Evolutionary conservation across 2,329 filamentous ascomycete genomes (phyloP).

Genomic region (Fusarium sp.): DNA sequence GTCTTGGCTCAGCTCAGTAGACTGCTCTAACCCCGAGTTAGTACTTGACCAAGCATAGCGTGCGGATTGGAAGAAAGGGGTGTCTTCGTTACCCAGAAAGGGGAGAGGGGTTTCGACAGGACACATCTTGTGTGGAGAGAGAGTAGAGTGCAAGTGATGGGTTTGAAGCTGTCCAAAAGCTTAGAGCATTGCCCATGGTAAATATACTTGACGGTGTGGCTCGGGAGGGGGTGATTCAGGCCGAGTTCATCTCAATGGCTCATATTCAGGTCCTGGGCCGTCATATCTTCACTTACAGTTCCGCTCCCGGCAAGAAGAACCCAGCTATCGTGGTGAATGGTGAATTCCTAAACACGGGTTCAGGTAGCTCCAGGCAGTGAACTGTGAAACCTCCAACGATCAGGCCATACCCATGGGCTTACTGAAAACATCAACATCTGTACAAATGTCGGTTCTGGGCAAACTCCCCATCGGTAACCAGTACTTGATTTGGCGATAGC

Average conservation of each 20-base stretch:
- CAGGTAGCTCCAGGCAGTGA: background rate
- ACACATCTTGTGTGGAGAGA: conserved; percentile 2
- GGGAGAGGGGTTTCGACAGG: background rate
- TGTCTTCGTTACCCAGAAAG: background rate
- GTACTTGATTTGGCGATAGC: too few species aligned
- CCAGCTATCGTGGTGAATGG: background rate
- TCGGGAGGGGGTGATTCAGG: background rate
- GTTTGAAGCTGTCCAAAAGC: background rate
- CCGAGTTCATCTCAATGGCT: background rate
- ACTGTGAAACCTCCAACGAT: background rate
- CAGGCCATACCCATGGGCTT: background rate
- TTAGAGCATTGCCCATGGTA: background rate
- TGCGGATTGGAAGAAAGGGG: background rate
- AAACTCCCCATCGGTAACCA: too few species aligned
- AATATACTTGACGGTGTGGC: background rate
- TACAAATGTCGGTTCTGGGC: too few species aligned
- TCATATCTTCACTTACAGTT: background rate
- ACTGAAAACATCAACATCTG: too few species aligned
- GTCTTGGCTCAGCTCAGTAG: background rate
- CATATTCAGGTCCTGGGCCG: background rate
- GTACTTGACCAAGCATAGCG: conserved; percentile 16
- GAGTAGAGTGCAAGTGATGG: background rate
- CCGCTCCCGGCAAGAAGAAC: background rate
- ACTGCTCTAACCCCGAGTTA: background rate
- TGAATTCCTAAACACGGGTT: background rate